Base-by-base conservation (phyloP, 2,329 filamentous ascomycete species). In the Tricladium varicosporioides region DNA sequence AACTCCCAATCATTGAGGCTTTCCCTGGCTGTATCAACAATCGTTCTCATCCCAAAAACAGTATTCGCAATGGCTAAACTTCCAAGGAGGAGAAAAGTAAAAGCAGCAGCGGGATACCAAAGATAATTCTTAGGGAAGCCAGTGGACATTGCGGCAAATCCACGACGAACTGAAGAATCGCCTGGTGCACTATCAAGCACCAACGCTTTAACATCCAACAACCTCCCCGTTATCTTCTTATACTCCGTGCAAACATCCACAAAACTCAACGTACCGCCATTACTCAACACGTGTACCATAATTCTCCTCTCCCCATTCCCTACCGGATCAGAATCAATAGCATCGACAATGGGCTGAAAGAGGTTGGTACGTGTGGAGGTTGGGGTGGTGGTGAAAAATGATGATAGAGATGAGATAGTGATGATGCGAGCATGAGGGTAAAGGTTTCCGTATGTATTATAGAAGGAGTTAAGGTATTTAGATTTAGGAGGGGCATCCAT, bases 231-330 rank as follows among this genome's bases (percentile, higher is more conserved):
- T 5, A 48, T 36, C 5, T 40, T 18, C 10, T 52, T 59, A 42
- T 60, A 60, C 1, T 54, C 19, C 11, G 48, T 48, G 31, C 60
- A 57, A 5, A 56, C 44, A 46, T 62, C 60, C 2, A 45, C 19
- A 22, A 58, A 62, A 8, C 27, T 43, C 15, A 62, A 19, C 2
- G 52, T 16, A 0, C 62, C 62, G 8, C 62, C 62, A 43, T 64
- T 64, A 32, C 60, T 60, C 42, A 64, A 48, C 2, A 62, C 36
- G 48, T 64, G 62, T 3, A 62, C 57, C 7, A 64, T 36, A 22
- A 62, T 46, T 9, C 49, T 47, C 2, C 53, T 56, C 5, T 56
- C 47, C 4, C 48, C 32, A 3, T 50, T 13, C 7, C 22, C 22
- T 7, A 27, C 22, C 1, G 54, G 43, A 15, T 60, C 60, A n/a